A percentile compares a stretch with the other conserved stretches of the same genome.
Conservation (phyloP, 75 land plant species). For the Sequoiadendron giganteum region DNA sequence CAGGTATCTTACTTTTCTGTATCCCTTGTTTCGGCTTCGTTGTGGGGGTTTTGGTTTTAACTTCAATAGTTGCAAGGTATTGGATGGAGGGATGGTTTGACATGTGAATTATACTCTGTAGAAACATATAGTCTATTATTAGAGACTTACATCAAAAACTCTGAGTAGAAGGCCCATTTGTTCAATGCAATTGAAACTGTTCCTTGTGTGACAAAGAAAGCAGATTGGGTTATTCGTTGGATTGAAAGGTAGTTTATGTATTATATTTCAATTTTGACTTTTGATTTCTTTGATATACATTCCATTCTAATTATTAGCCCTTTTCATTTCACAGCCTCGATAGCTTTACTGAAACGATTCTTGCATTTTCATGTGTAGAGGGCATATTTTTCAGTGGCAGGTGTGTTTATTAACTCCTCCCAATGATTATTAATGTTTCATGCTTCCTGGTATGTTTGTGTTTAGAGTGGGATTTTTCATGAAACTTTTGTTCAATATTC, state of each 20-base stretch:
- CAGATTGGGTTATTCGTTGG: slow-evolving; percentile 86
- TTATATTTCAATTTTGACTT: background rate
- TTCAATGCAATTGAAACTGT: slow-evolving; percentile 82
- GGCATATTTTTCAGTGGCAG: slow-evolving; percentile 46
- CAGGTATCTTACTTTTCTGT: too few species aligned
- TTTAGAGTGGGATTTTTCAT: slow-evolving; percentile 37
- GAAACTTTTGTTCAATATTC: slow-evolving; percentile 72
- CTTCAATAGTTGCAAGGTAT: background rate
- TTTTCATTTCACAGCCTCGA: slow-evolving; percentile 12
- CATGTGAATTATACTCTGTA: background rate
- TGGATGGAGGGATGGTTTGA: background rate
- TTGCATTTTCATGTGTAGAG: slow-evolving; percentile 55
- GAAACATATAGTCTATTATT: slow-evolving; percentile 85
- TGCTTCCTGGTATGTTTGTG: background rate
- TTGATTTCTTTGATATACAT: too few species aligned
- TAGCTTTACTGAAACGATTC: slow-evolving; percentile 35
- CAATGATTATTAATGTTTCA: background rate
- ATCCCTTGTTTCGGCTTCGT: too few species aligned
- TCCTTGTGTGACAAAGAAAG: slow-evolving; percentile 71
- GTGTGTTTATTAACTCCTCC: background rate
- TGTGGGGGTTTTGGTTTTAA: too few species aligned
- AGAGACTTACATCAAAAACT: slow-evolving; percentile 81
- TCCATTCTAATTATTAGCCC: too few species aligned
- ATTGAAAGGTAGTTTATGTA: slow-evolving; percentile 44
- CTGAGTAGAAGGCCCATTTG: slow-evolving; percentile 56